Evolutionary conservation across 768 basidiomycete species (phyloP).

Genomic region (Boletus fagicola): DNA sequence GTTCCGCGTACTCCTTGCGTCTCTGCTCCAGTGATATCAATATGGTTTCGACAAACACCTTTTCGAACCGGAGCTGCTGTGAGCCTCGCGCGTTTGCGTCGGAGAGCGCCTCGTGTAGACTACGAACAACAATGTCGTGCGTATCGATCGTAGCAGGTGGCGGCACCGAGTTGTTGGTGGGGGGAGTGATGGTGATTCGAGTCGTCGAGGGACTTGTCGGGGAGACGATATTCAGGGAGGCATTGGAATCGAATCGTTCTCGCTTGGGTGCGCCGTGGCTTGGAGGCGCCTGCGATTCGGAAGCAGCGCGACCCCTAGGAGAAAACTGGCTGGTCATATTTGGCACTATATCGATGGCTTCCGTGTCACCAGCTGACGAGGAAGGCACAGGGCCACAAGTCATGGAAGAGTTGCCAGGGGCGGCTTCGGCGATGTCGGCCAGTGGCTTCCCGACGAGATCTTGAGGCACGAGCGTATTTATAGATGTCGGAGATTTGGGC

Average conservation of each 20-base stretch:
- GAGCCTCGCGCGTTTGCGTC: constrained; percentile 60
- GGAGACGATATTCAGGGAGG: constrained; percentile 18
- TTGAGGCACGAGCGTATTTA: constrained; percentile 15
- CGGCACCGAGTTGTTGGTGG: constrained; percentile 31
- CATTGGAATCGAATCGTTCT: constrained; percentile 28
- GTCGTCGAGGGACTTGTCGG: constrained; percentile 19
- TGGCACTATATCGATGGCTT: constrained; percentile 16
- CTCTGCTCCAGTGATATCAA: constrained; percentile 63
- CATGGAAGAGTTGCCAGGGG: constrained; percentile 1
- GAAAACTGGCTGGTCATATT: constrained; percentile 11
- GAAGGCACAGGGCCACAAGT: background rate
- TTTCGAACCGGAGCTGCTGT: constrained; percentile 67
- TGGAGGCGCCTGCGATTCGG: constrained; percentile 29
- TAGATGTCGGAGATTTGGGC: constrained; percentile 22
- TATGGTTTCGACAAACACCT: constrained; percentile 69
- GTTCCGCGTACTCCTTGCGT: constrained; percentile 54
- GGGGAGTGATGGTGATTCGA: constrained; percentile 47
- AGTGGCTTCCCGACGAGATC: constrained; percentile 1
- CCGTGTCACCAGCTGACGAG: constrained; percentile 1
- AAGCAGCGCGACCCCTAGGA: constrained; percentile 30
- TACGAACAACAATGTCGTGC: constrained; percentile 45
- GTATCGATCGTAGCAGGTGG: constrained; percentile 34
- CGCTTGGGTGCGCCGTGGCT: constrained; percentile 10
- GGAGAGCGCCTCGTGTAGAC: constrained; percentile 60
- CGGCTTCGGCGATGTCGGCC: background rate